Evolutionary conservation across 1,139 yeast species (phyloP), one percentile per base, ranked within the genome.

Genomic region (Hansenula sp.): DNA sequence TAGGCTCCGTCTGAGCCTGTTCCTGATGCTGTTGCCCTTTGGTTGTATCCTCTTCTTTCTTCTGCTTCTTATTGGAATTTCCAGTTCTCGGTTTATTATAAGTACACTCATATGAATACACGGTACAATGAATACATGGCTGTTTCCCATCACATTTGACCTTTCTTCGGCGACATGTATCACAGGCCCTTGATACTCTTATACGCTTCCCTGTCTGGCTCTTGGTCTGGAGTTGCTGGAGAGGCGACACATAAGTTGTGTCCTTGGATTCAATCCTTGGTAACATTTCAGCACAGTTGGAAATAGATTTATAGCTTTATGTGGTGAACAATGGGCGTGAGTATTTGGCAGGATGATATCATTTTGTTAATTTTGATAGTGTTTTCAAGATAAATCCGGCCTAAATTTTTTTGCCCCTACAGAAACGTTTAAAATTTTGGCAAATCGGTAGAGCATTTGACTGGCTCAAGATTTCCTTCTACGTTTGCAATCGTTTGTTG

Each of bases 81-180:
- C 58, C 38, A 1, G 45, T 41, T 15, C 42, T 27, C 38, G 42
- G 35, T 32, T 46, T 46, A 40, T 75, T 77, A 54, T 79, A 80
- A 18, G 80, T 72, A 62, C 93, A 82, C 42, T 72, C 76, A 61
- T 82, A 83, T 9, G 84, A 77, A 60, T 84, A 84, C 3, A 84
- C 94, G 1, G 91, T 82, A 61, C 96, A 88, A 61, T 86, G 94
- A 40, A 84, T 82, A 65, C 96, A 89, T 1, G 96, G 96, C 55
- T 81, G 82, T 58, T 81, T 79, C 15, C 96, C 96, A 52, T 88
- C 94, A 65, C 96, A 89, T 59, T 85, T 85, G 55, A 88, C 91
- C 63, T 89, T 89, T 61, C 86, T 83, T 62, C 79, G 70, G 57
- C 84, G 59, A 18, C 94, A 89, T 47, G 81, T 81, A 57, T 85